Base-by-base conservation (phyloP, 768 basidiomycete species). In the Trametes sanguinea region DNA sequence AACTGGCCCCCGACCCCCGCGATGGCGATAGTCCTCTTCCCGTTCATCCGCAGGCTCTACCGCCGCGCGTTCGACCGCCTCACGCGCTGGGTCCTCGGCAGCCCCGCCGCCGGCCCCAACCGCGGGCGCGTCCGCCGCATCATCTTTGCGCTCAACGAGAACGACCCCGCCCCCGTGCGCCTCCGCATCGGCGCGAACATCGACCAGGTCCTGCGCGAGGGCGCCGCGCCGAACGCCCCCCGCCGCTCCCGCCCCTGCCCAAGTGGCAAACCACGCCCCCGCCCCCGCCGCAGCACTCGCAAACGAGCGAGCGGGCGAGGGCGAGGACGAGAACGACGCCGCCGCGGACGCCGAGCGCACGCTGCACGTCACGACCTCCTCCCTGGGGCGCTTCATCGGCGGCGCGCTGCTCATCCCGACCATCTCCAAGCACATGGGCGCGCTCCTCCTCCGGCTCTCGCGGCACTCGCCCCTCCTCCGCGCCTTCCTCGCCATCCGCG, bases 371-470 rank as follows among this genome's bases (percentile, higher is more conserved):
- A 82, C 83, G 17, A 80, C 83, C 16, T 77, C 82, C 16, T 85
- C 87, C 0, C 68, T 90, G 3, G 90, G 89, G 1, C 82, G 89
- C 11, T 76, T 83, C 67, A 73, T 92, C 50, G 87, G 86, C 22
- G 89, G 90, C 3, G 88, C 90, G 0, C 74, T 92, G 16, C 74
- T 87, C 60, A 78, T 89, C 53, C 90, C 90, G 0, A 80, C 81
- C 7, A 83, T 92, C 65, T 81, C 90, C 22, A 84, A 76, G 50
- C 66, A 77, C 48, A 89, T 90, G 88, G 90, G 90, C 0, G 68
- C 75, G 9, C 64, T 89, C 13, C 78, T 92, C 3, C 74, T 83
- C 42, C 78, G 77, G 27, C 68, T 89, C 4, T 85, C 90, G 27
- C 77, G 72, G 56, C 76, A 75, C 58, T 81, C 82, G 4, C 42